phyloP scores from a whole-genome alignment of 78 protist species.

The Dictyostelium purpureum region DNA sequence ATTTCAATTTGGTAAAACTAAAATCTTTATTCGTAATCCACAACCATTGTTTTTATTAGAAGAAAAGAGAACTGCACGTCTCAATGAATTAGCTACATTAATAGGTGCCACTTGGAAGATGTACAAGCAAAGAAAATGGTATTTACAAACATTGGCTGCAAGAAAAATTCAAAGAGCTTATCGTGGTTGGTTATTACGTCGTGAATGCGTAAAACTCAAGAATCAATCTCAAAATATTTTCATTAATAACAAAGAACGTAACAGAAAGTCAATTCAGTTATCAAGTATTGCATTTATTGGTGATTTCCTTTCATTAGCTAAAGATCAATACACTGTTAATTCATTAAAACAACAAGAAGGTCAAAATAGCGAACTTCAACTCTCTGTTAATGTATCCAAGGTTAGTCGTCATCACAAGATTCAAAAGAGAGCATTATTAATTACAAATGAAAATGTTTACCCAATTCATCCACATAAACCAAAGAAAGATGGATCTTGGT shows the following conservation, averaged over 20 bases:
- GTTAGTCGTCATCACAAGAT: conserved; percentile 66
- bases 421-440: conserved; percentile 46
- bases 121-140: conserved; percentile 52
- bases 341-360: conserved; percentile 23
- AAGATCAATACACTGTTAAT: not conserved
- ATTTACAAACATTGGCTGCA: conserved; percentile 29
- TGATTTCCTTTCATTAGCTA: conserved; percentile 53
- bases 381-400: conserved; percentile 39
- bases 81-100: conserved; percentile 35
- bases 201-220: conserved; percentile 63
- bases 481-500: conserved; percentile 78
- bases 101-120: conserved; percentile 57
- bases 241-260: conserved; percentile 65
- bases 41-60: conserved; percentile 64
- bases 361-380: not conserved
- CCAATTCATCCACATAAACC: conserved; percentile 27
- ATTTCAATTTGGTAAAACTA: conserved; percentile 63
- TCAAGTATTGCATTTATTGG: conserved; percentile 41
- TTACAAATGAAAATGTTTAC: conserved; percentile 23
- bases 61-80: conserved; percentile 12
- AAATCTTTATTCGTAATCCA: conserved; percentile 74
- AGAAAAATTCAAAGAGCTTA: conserved; percentile 32
- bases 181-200: conserved; percentile 30
- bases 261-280: conserved; percentile 17
- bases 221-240: conserved; percentile 49